Evolutionary conservation across 2,329 filamentous ascomycete species (phyloP), one percentile per base, ranked within the genome.

Genomic region (Ceratocystis destructans): DNA sequence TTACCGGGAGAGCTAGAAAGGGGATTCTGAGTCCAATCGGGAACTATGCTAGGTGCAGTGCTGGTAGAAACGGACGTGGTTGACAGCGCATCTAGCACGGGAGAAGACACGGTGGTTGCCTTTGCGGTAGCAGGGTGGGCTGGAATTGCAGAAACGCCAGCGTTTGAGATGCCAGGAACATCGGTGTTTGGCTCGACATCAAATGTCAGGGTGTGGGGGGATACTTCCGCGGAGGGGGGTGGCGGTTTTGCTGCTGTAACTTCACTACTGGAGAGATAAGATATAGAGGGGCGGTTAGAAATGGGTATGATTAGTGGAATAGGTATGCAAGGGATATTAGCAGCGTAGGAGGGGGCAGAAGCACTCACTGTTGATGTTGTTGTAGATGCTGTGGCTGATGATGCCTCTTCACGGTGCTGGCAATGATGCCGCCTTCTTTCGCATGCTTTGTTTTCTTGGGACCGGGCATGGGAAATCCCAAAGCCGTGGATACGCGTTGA

Each of bases 391-490:
- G 46, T 50, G 7, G 48, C 7, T 50, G 48, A 5, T 48, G 77
- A 71, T 82, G 79, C 72, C 78, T 80, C 69, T 78, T 81, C 76
- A 82, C 77, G 74, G 79, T 79, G 61, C 80, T 79, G 70, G 79
- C 77, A 71, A 82, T 80, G 71, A 50, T 57, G 31, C 79, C 78
- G 71, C 79, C 78, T 72, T 82, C 79, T 78, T 77, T 82, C 73
- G 77, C 79, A 80, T 82, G 75, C 75, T 81, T 83, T 74, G 76
- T 79, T 73, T 81, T 82, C 77, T 81, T 81, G 68, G 75, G 74
- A 31, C 64, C 64, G 20, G 64, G 64, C 64, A 65, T 65, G 55
- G 55, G 64, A 61, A 50, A 65, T 17, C 55, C 64, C 64, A 65
- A 61, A 53, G 62, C 64, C 64, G 64, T 50, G 53, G 44, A 41